Base-by-base conservation (phyloP, 176 grass and related monocot genomes). In the Elymus sibiricus region DNA sequence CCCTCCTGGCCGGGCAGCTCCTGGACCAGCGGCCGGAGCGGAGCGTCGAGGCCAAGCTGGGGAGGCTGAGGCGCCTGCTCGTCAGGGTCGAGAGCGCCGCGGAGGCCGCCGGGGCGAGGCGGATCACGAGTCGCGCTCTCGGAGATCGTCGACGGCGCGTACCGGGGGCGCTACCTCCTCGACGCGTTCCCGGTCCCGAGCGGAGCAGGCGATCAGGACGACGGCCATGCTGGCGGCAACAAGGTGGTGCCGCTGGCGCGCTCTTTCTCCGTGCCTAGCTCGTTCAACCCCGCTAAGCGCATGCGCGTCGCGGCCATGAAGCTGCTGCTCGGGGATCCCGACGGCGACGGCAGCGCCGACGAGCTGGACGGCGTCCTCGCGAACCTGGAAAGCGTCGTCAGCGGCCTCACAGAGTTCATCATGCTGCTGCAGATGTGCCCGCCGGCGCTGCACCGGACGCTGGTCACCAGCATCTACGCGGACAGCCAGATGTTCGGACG, bases 391-490 rank as follows among this genome's bases (percentile, higher is more conserved):
- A 24, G 76, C 14, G 26, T 79, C 62, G 69, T 26, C 51, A 12
- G 76, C 8, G 51, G 78, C 11, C 37, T 79, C 10, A 17, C 76
- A 8, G 84, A 79, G 84, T 79, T 79, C 64, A 71, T 86, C 24
- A 61, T 60, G 49, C 49, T 86, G 35, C 35, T 86, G 27, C 75
- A 86, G 76, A 51, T 74, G 64, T 86, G 64, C 51, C 84, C 76
- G 37, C 21, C 83, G 22, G 84, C 84, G 37, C 19, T 70, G 76
- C 51, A 86, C 61, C 49, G 27, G 35, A 73, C 84, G 13, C 65
- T 62, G 3, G 51, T 37, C 49, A 79, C 76, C 37, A 79, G 59
- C 21, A 79, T 86, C 12, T 86, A 79, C 53, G 84, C 65, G 21
- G 65, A 86, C 37, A 61, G 49, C 76, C 76, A 61, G 35, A 71